phyloP scores from a whole-genome alignment of 2,329 filamentous ascomycete species.

The Sporothrix brasiliensis region DNA sequence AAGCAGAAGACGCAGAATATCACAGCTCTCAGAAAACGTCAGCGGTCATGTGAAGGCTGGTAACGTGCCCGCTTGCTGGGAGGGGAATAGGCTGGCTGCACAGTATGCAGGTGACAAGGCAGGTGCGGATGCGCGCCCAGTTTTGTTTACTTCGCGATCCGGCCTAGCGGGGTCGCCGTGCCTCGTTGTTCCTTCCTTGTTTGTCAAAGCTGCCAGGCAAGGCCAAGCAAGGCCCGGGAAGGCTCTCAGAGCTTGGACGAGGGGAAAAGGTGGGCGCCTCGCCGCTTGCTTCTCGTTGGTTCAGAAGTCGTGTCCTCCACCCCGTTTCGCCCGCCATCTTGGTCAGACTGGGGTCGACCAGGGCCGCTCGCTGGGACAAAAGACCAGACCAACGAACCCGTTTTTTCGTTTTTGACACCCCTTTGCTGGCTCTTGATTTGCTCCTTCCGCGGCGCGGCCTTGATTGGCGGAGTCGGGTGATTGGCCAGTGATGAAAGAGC shows the following conservation, averaged over 20 bases:
- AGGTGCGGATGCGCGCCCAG: slow-evolving; percentile 4
- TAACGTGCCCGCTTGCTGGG: slow-evolving; percentile 2
- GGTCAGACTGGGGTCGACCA: slow-evolving; percentile 14
- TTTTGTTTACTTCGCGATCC: slow-evolving; percentile 37
- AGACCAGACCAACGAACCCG: neutral
- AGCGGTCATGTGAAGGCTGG: slow-evolving; percentile 20
- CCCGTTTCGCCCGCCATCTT: slow-evolving; percentile 20
- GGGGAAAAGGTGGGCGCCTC: slow-evolving; percentile 15
- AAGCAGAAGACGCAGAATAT: neutral
- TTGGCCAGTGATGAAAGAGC: slow-evolving; percentile 37
- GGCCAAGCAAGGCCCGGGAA: slow-evolving; percentile 9
- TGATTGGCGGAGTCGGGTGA: slow-evolving; percentile 42
- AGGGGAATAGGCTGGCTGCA: slow-evolving; percentile 13
- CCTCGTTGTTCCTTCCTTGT: slow-evolving; percentile 1
- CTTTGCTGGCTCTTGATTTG: slow-evolving; percentile 34
- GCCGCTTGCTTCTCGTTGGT: slow-evolving; percentile 24
- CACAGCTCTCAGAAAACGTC: neutral
- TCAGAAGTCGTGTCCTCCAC: slow-evolving; percentile 13
- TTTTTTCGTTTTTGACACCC: slow-evolving; percentile 7
- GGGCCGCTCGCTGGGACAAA: neutral
- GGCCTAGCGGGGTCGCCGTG: slow-evolving; percentile 26
- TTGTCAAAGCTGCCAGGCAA: neutral
- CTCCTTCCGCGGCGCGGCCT: slow-evolving; percentile 27
- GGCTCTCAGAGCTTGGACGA: neutral
- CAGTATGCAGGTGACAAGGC: slow-evolving; percentile 4